Base-by-base conservation (phyloP, 2,329 filamentous ascomycete genomes). In the Leptographium lundbergii region DNA sequence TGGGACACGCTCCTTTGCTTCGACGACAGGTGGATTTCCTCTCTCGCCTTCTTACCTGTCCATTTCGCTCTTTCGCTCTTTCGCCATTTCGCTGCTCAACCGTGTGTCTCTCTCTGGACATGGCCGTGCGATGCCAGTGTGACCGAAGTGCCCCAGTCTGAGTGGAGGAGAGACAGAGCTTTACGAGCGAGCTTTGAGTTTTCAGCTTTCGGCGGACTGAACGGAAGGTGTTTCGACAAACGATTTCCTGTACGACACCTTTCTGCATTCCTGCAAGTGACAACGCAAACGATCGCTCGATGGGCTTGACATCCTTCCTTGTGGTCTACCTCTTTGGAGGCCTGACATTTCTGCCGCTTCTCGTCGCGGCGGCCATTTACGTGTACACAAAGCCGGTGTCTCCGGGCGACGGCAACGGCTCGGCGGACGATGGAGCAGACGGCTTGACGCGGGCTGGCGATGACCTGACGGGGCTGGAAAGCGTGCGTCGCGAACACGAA, bases 261-360 rank as follows among this genome's bases (percentile, higher is more conserved):
- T n/a, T n/a, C n/a, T n/a, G n/a, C n/a, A n/a, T n/a, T n/a, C n/a
- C n/a, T n/a, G n/a, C n/a, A n/a, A n/a, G n/a, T n/a, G n/a, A n/a
- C n/a, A n/a, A n/a, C n/a, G n/a, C n/a, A n/a, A n/a, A n/a, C n/a
- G n/a, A n/a, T n/a, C n/a, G 13, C 36, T 13, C 54, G 10, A 55
- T 55, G 54, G 24, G 34, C 36, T 81, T 78, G 74, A 74, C 74
- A 36, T 69, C 70, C 66, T 84, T 92, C 68, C 76, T 95, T 64
- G 71, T 87, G 68, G 80, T 87, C 70, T 96, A 96, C 77, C 70
- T 95, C 64, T 74, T 95, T 61, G 91, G 91, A 72, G 92, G 91
- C 67, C 71, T 96, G 68, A 96, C 91, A 60, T 92, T 96, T 69
- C 69, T 96, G 60, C 91, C 91, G 34, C 75, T 95, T 4, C 66